Evolutionary conservation across 257 asterid species (phyloP), one percentile per base, ranked within the genome.

Genomic region (Solanum tarijense): DNA sequence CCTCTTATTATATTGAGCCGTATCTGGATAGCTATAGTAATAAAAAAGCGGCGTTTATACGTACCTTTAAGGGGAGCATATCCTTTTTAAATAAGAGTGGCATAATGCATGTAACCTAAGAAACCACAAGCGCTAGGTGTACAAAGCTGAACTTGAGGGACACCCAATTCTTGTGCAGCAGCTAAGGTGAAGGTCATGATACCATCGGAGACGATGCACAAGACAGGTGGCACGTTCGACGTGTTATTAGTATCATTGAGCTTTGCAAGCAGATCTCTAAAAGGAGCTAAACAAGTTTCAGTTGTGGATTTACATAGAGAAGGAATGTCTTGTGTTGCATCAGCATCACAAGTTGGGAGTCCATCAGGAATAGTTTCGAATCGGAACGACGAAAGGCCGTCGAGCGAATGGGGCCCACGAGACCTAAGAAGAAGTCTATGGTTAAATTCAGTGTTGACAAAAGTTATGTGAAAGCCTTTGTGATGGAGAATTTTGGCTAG

Each of bases 121-220:
- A 86, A 41, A 32, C 88, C 88, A 69, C 88, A 86, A 69, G 88
- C 88, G 27, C 88, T 86, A 7, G 69, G 2, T 1, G 88, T 86
- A 48, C 83, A 86, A 12, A 84, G 14, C 58, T 13, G 76, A 41
- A 84, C 25, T 62, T 62, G 60, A 55, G 87, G 87, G 32, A 84
- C 52, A 2, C 25, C 78, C 8, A 84, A 13, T n/a, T 84, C 87
- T 62, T 84, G 25, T 10, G 87, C 87, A 9, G 78, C 87, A 27
- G 18, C 78, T 34, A 84, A 20, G 27, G 87, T 62, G 76, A 84
- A 84, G 38, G 27, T 36, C 87, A 62, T 84, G 27, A 13, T 16
- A 23, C 87, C 87, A 27, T 84, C 87, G 0, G 87, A 62, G 18
- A 84, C 38, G 60, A 84, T 62, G 35, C 87, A 58, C 9, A 58